phyloP scores from a whole-genome alignment of 23 red algal species.

The Pyropia yezoensis region DNA sequence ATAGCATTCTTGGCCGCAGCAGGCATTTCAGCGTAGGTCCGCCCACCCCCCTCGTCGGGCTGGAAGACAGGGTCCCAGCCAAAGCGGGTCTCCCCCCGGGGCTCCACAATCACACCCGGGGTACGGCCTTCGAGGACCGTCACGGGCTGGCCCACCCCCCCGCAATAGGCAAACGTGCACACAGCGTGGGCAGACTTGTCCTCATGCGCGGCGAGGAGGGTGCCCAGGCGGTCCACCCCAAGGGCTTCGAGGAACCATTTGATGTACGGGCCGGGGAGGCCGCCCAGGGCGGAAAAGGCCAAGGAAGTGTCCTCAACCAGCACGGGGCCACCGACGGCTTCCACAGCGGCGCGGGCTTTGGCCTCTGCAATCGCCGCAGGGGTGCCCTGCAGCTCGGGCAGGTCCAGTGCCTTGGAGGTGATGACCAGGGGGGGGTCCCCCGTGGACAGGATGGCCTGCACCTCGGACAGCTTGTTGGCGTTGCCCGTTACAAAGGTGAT shows the following conservation, averaged over 20 bases:
- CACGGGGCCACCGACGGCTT: conserved; percentile 40
- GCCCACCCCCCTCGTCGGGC: conserved; percentile 35
- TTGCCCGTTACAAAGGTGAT: conserved; percentile 97
- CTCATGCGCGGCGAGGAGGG: conserved; percentile 66
- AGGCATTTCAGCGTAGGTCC: conserved; percentile 93
- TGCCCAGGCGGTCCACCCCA: conserved; percentile 64
- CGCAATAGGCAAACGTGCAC: conserved; percentile 77
- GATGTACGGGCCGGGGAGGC: conserved; percentile 91
- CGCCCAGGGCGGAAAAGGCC: conserved; percentile 73
- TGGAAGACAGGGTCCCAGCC: conserved; percentile 97
- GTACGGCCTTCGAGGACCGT: conserved; percentile 51
- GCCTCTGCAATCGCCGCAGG: conserved; percentile 57
- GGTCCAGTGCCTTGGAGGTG: conserved; percentile 47
- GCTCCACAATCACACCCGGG: conserved; percentile 55
- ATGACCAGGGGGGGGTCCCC: conserved; percentile 23
- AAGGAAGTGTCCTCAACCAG: conserved; percentile 88
- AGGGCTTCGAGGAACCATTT: conserved; percentile 83
- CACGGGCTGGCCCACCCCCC: conserved; percentile 19
- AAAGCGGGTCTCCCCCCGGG: conserved; percentile 35
- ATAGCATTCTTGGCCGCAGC: conserved; percentile 72
- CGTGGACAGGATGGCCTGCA: conserved; percentile 48
- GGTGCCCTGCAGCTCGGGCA: conserved; percentile 91
- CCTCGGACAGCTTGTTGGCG: conserved; percentile 72
- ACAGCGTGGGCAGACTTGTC: conserved; percentile 73
- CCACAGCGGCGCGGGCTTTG: conserved; percentile 56